Percentiles rank a stretch among this genome's conserved stretches.
phyloP scores from a whole-genome alignment of 129 eudicot genomes.

The Flaveria bidentis region DNA sequence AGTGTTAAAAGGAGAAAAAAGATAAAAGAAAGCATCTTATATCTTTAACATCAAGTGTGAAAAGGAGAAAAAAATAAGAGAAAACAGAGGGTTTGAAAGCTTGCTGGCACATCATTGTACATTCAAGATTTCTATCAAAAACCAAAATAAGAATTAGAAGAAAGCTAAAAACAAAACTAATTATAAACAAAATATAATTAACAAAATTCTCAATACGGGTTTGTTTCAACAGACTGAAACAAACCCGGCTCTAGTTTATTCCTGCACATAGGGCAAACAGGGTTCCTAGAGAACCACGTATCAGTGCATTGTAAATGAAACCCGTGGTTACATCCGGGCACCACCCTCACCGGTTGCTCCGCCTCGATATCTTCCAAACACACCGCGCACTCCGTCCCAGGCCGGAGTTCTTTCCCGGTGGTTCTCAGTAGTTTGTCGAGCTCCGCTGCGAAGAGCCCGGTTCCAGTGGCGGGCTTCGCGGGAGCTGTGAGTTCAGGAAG shows the following conservation, averaged over 20 bases:
- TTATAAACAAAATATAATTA: not conserved
- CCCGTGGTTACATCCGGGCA: slow-evolving; percentile 95
- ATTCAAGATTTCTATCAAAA: slow-evolving; percentile 20
- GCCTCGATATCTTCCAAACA: slow-evolving; percentile 79
- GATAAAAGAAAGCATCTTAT: too few species aligned
- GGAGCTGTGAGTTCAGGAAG: slow-evolving; percentile 31
- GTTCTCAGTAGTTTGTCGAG: slow-evolving; percentile 67
- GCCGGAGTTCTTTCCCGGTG: slow-evolving; percentile 66
- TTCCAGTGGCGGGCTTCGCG: slow-evolving; percentile 40
- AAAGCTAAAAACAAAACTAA: not conserved
- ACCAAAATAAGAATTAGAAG: not conserved
- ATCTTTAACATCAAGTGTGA: too few species aligned
- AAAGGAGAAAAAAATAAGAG: too few species aligned
- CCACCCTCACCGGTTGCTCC: slow-evolving; percentile 65
- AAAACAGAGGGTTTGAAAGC: not conserved
- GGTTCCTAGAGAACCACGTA: slow-evolving; percentile 65
- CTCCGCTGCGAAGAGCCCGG: slow-evolving; percentile 70
- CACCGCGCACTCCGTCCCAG: slow-evolving; percentile 69
- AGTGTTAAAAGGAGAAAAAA: too few species aligned
- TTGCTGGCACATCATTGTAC: slow-evolving; percentile 16
- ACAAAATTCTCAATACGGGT: slow-evolving; percentile 45
- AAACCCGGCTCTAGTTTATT: slow-evolving; percentile 61
- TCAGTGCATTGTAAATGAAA: slow-evolving; percentile 86
- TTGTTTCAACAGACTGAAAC: slow-evolving; percentile 36
- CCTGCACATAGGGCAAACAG: slow-evolving; percentile 82